Evolutionary conservation across 2,329 filamentous ascomycete species (phyloP), one percentile per base, ranked within the genome.

Genomic region (Fusarium odoratissimum): DNA sequence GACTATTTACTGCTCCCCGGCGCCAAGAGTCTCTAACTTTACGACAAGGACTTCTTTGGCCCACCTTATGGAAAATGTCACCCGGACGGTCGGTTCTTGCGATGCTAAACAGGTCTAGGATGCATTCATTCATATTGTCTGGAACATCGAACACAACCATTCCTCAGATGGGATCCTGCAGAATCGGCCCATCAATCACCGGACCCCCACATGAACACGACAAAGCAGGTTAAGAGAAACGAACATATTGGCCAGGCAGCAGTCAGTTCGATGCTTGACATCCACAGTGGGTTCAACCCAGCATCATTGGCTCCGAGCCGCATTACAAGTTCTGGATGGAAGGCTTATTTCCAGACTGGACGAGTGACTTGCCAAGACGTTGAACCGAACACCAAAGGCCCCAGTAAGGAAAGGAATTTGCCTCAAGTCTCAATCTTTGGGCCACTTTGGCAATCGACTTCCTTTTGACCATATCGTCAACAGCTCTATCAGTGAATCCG

Each of bases 1-100:
- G 35, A 13, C 19, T 16, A 31, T 25, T 38, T 7, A 23, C 28
- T 31, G 17, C 2, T 37, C n/a, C 31, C 23, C 5, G 9, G 23
- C 11, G 63, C 49, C 49, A 51, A 64, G 59, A 64, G 13, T n/a
- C 14, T 31, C 42, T 64, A 45, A 45, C 57, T 60, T 35, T 35
- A 35, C 28, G 21, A 31, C 48, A 35, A 56, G 33, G 38, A 30
- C 23, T 57, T 28, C 21, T 6, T 12, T 30, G 52, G 33, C 44
- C 60, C 49, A 58, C 60, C 54, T n/a, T 8, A 17, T 35, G 44
- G 35, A 37, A 51, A 41, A 33, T 19, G 17, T 14, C 13, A 44
- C 42, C 45, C 44, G 59, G 42, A 35, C 42, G 33, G 42, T 31
- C 44, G 33, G 56, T 25, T 49, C 21, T 17, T 66, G 35, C 37